These are phyloP conservation scores for Pythium dissotocum DNA, from an alignment of 352 stramenopile genomes.

Conservation along the genomic window DNA sequence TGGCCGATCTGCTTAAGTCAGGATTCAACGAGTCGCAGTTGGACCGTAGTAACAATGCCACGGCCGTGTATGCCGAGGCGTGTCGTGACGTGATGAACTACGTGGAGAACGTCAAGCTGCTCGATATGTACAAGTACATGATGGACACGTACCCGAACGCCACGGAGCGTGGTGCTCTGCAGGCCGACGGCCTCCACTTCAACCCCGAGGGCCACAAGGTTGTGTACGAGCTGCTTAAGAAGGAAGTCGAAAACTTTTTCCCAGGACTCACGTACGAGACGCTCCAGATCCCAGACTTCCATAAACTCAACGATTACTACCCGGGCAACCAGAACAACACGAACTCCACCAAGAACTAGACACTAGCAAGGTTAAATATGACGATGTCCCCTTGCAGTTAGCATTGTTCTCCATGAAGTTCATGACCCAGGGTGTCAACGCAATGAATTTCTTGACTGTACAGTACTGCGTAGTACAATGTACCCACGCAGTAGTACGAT, in stretches of 20 bases:
- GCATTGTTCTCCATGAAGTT: no score
- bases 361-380: neutral
- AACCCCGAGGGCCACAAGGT: neutral
- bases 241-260: neutral
- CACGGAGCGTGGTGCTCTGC: neutral
- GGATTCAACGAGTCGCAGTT: conserved; percentile 16
- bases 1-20: neutral
- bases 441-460: no score
- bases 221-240: neutral
- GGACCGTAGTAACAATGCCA: conserved; percentile 41
- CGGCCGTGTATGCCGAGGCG: conserved; percentile 31
- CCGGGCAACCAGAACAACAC: conserved; percentile 1
- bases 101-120: neutral
- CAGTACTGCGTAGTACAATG: no score
- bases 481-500: no score
- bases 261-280: neutral
- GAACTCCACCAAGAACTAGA: neutral
- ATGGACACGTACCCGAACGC: conserved; percentile 12
- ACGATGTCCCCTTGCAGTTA: neutral
- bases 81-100: conserved; percentile 4
- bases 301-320: neutral
- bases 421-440: no score
- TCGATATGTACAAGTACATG: conserved; percentile 17
- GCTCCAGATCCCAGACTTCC: neutral
- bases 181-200: neutral